Evolutionary conservation across 805 yeast species (phyloP), one percentile per base, ranked within the genome.

Genomic region (Candida argentea): DNA sequence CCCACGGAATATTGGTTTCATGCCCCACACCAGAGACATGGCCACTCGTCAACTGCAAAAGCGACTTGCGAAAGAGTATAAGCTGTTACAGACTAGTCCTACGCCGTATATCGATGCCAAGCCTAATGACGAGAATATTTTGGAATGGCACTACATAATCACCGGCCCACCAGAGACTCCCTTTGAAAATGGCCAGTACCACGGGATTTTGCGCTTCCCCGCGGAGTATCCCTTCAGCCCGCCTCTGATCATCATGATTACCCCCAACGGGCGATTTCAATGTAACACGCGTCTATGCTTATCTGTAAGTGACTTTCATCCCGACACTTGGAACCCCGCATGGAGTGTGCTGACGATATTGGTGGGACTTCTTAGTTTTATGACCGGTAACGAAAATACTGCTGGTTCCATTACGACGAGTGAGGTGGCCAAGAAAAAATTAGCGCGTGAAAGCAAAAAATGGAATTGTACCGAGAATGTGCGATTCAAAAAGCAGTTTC

Each of bases 251-350:
- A 66, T 82, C 32, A 85, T 87, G 82, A 60, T 76, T 25, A 87
- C 96, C 0, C 95, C 96, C 4, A 81, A 77, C 42, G 96, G 95
- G 4, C 64, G 95, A 28, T 87, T 87, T 50, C 72, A 75, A 33
- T 70, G 85, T 32, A 83, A 83, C 49, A 76, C 85, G 3, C 61
- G 95, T 27, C 64, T 87, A 16, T 87, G 97, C 55, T 61, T 87
- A 27, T 76, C 87, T n/a, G 86, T 87, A 79, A 78, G 93, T 44
- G 96, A 87, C 55, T 87, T 74, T 52, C 97, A 87, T 43, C 95
- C 95, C 3, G 91, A 86, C 50, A 61, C 80, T 1, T 87, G 97
- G 97, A 86, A 87, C 51, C 96, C 97, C 1, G 85, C 94, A 5
- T 87, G 96, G 96, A 75, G 86, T 25, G 95, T 87, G 15, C 65